Base-by-base conservation (phyloP, 352 stramenopile species). In the Phytophthora sojae region DNA sequence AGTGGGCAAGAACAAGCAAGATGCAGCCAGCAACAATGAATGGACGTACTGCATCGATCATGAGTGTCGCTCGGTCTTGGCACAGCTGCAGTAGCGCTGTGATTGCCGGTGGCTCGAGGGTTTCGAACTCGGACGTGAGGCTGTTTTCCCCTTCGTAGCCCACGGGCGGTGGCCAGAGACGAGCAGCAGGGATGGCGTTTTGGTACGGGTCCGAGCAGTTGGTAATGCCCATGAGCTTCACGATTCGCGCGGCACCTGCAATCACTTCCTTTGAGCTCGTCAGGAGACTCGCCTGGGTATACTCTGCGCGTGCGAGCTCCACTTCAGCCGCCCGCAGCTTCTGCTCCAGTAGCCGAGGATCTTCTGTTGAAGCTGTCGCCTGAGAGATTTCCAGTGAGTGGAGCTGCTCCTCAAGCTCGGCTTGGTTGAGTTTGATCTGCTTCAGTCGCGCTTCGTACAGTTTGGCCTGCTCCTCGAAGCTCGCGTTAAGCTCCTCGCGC, bases 391-490 rank as follows among this genome's bases (percentile, higher is more conserved):
- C 85, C 4, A 96, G 69, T 19, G 76, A 77, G 23, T 86, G 73
- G 14, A 95, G 57, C 55, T 96, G 87, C 64, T 86, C 75, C 64
- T 96, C 85, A 23, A 96, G 67, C 57, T 96, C 87, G 2, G 55
- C 62, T 53, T 95, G 74, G 35, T 90, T 85, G 1, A 92, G 55
- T 50, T 91, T 92, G 57, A 96, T 96, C 42, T 96, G 89, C 57
- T 94, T 94, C 3, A 95, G 61, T 7, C 86, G 71, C 7, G 84
- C 79, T 49, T 96, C 86, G 56, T 95, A 94, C n/a, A 93, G 73
- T 69, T 89, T 89, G 17, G 83, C 82, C 71, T 96, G 89, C 61
- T 94, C 87, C 53, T 95, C 89, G 54, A 96, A 93, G 62, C 87
- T 93, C 23, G 61, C 69, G 60, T 94, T 93, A 8, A 96, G 76